phyloP scores from a whole-genome alignment of 1,139 yeast genomes.

The Debaryomyces sp. region DNA sequence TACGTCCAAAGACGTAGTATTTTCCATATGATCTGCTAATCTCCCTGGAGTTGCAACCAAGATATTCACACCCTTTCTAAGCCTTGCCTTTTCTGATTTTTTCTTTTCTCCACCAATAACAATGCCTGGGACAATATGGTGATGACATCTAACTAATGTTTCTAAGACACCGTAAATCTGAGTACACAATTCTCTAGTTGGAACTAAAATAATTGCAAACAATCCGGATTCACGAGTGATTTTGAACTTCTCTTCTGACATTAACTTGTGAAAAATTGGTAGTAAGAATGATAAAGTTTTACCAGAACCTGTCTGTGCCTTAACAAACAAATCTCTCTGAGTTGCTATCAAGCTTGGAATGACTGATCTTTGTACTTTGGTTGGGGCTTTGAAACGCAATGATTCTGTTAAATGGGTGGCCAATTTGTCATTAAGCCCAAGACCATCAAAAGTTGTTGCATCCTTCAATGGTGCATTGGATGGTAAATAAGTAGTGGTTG shows the following conservation, averaged over 20 bases:
- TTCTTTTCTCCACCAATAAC: conserved; percentile 96
- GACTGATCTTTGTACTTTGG: conserved; percentile 81
- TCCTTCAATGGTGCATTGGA: conserved; percentile 87
- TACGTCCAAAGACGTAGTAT: conserved; percentile 70
- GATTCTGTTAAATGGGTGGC: conserved; percentile 57
- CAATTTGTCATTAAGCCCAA: conserved; percentile 65
- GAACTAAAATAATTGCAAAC: conserved; percentile 84
- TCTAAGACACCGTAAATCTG: conserved; percentile 87
- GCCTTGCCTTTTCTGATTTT: conserved; percentile 87
- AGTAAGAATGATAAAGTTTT: conserved; percentile 84
- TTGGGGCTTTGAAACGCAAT: conserved; percentile 70
- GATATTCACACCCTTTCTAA: conserved; percentile 86
- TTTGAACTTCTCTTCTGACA: conserved; percentile 50
- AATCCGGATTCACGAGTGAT: conserved; percentile 77
- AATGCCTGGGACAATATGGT: conserved; percentile 85
- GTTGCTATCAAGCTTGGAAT: conserved; percentile 65
- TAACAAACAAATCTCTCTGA: conserved; percentile 75
- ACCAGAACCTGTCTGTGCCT: conserved; percentile 97
- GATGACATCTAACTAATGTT: conserved; percentile 69
- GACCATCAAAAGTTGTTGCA: conserved; percentile 66
- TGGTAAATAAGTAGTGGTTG: conserved; percentile 42
- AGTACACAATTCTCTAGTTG: conserved; percentile 93
- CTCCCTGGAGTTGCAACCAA: conserved; percentile 94
- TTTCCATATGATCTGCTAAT: conserved; percentile 87
- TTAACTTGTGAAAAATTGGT: conserved; percentile 76